Evolutionary conservation across 2,329 filamentous ascomycete genomes (phyloP).

Genomic region (Colletotrichum paranaense): DNA sequence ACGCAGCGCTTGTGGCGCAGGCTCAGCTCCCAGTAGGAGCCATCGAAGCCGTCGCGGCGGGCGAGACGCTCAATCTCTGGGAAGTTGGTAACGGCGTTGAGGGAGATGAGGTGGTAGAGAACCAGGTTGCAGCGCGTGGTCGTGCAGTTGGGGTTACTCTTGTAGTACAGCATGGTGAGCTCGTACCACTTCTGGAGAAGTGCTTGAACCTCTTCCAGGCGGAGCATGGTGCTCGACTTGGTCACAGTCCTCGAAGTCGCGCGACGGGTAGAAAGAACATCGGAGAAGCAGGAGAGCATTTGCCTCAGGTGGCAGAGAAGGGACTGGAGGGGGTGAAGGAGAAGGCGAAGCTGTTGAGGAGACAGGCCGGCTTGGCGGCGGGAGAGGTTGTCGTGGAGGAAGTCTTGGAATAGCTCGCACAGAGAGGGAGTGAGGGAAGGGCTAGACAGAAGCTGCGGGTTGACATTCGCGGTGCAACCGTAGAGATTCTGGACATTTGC

Average conservation of each 20-base stretch:
- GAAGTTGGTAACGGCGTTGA: constrained; percentile 77
- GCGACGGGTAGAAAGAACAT: constrained; percentile 58
- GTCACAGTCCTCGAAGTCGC: constrained; percentile 60
- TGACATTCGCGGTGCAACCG: constrained; percentile 59
- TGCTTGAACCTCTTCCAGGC: constrained; percentile 72
- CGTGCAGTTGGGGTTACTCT: constrained; percentile 66
- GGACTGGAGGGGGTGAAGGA: constrained; percentile 76
- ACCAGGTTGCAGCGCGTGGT: constrained; percentile 74
- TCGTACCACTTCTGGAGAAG: constrained; percentile 76
- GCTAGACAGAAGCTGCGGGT: constrained; percentile 62
- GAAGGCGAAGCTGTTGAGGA: constrained; percentile 71
- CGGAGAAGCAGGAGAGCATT: constrained; percentile 73
- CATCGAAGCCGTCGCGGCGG: constrained; percentile 68
- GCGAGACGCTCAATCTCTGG: constrained; percentile 75
- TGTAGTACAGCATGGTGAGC: constrained; percentile 67
- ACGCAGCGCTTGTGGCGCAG: constrained; percentile 73
- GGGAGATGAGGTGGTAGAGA: constrained; percentile 76
- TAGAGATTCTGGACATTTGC: constrained; percentile 69
- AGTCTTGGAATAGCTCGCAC: constrained; percentile 74
- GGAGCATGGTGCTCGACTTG: constrained; percentile 68
- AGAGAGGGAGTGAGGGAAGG: constrained; percentile 68
- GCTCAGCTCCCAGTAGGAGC: constrained; percentile 64
- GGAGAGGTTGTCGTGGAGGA: constrained; percentile 72
- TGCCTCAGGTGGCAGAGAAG: constrained; percentile 74
- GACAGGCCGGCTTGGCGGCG: constrained; percentile 55